phyloP scores from a whole-genome alignment of 768 basidiomycete genomes.

The Xerocomellus chrysenteron region DNA sequence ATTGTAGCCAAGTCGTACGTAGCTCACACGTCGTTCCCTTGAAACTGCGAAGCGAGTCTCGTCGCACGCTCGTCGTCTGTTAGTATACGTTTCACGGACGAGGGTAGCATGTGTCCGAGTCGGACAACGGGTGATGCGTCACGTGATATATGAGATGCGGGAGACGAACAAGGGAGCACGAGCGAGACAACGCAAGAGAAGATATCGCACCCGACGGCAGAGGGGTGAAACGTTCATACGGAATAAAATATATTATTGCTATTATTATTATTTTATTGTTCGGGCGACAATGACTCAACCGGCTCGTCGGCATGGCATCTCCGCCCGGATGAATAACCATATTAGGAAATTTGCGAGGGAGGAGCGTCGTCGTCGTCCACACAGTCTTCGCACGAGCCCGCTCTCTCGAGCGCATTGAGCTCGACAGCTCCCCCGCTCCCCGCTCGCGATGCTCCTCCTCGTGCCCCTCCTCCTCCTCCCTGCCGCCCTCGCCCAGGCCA shows the following conservation, averaged over 20 bases:
- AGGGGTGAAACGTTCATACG: no score
- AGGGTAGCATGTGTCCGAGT: constrained; percentile 16
- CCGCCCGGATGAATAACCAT: constrained; percentile 5
- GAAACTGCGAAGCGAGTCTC: constrained; percentile 21
- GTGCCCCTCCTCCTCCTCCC: constrained; percentile 6
- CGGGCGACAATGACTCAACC: constrained; percentile 3
- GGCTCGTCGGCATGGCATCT: constrained; percentile 11
- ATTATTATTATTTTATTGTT: no score
- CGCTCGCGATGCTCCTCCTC: constrained; percentile 8
- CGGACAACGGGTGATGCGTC: not conserved
- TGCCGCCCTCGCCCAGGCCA: constrained; percentile 41
- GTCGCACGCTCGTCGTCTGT: constrained; percentile 33
- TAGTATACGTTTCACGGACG: constrained; percentile 36
- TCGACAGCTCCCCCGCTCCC: not conserved
- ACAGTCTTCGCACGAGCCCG: constrained; percentile 20
- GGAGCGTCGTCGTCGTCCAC: constrained; percentile 10
- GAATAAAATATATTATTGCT: no score
- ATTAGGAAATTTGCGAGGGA: constrained; percentile 13
- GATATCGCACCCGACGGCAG: no score
- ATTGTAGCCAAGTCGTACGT: constrained; percentile 10
- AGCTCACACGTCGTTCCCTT: constrained; percentile 26
- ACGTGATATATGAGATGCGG: constrained; percentile 1
- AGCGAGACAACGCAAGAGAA: no score
- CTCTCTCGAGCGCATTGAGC: constrained; percentile 29
- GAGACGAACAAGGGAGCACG: no score